Base-by-base conservation (phyloP, 306 rosid species). In the Abrus pulchellus region DNA sequence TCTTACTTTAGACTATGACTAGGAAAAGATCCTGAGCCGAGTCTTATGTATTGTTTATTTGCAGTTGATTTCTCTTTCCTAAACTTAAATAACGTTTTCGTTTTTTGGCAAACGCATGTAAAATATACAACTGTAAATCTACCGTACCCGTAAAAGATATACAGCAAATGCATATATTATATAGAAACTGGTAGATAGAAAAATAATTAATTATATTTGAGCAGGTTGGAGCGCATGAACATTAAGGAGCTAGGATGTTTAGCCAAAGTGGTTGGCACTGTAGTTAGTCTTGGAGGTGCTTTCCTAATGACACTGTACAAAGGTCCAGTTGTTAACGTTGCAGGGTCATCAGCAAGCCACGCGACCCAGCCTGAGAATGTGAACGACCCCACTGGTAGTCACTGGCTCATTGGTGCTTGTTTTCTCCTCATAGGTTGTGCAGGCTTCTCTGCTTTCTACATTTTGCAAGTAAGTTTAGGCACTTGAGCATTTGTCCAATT, bases 301-400 rank as follows among this genome's bases (percentile, higher is more conserved):
- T 84, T 94, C 88, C 27, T 92, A 9, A 89, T 94, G 96, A 86
- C 97, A 20, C 14, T 92, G 2, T 92, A 92, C 89, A 94, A 90
- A 85, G 95, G 98, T 54, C 97, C 97, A 0, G 45, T 83, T 36
- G 13, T 93, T 12, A 56, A 75, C 0, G 5, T 84, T 68, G 68
- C 53, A 43, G 68, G 69, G 0, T 71, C 87, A 82, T 66, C 79
- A 33, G 2, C 67, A 0, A 65, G 30, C 3, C 44, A 74, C 9
- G 45, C 40, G 36, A 50, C 27, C 50, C 83, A 80, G 20, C 79
- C 69, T 0, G 75, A 63, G 83, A 85, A 82, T 68, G 82, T 69
- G 2, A 86, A 62, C 49, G 85, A 70, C 56, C 30, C 87, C 12
- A 49, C 86, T 56, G 87, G 77, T 45, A 13, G 57, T 14, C 86